Evolutionary conservation across 768 basidiomycete species (phyloP), one percentile per base, ranked within the genome.

Genomic region (Daedaleopsis sinensis): DNA sequence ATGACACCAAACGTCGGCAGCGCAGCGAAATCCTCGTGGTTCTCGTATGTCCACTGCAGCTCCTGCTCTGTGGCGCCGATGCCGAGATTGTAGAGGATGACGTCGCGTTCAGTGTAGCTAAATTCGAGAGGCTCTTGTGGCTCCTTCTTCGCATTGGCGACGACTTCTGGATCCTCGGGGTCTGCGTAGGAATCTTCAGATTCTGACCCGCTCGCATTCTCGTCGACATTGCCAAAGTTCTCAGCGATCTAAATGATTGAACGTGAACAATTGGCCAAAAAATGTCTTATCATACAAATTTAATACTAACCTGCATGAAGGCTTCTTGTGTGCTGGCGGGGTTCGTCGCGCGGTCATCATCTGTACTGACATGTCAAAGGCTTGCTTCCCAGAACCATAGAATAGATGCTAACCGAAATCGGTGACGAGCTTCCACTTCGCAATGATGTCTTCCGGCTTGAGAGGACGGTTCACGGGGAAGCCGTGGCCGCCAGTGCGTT

Each of bases 1-100:
- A 98, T 83, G 43, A 98, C 95, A 35, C 94, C 97, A 70, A 97
- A 98, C 0, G 96, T 98, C 0, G 95, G 97, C 38, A 99, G 76
- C 1, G 91, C 88, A 58, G 82, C 73, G 75, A 99, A 99, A 15
- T 87, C 82, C 49, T 95, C 93, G 71, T 94, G 83, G 44, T 89
- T 88, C 76, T 99, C 97, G 68, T 86, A 98, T 12, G 88, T 87
- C 90, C 93, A 94, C 65, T 94, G 86, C 7, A 98, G 83, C 59
- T 99, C 95, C 68, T 91, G 85, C 76, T 90, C 95, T 1, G 90
- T 96, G 23, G 96, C 97, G 12, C 97, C 97, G 59, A 98, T 76
- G 39, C 96, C 96, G 38, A 98, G 80, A 76, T 98, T 98, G 79
- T 98, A 99, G 11, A 98, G 79, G 64, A 97, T 90, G 39, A 98